Conservation (phyloP, 805 yeast genomes). For the Myxozyma geophila region DNA sequence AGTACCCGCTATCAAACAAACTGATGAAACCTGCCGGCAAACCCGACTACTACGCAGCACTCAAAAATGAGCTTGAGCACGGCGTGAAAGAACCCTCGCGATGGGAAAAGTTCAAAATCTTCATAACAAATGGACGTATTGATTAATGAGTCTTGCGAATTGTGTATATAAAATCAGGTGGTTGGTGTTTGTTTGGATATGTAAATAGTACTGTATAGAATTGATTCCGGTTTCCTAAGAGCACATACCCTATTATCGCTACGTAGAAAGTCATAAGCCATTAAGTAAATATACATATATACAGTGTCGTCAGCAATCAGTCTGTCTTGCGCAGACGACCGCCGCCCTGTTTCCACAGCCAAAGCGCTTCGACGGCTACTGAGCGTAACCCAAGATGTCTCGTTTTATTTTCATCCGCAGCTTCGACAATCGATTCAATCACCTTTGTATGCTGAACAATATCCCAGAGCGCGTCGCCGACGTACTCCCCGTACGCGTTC, state of each 20-base stretch:
- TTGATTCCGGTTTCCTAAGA: not conserved
- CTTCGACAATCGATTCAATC: slow-evolving; percentile 64
- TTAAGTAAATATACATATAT: not conserved
- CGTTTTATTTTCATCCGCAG: slow-evolving; percentile 65
- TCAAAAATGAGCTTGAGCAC: slow-evolving; percentile 26
- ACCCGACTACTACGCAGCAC: slow-evolving; percentile 34
- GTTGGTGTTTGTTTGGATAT: not conserved
- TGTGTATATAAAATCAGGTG: not conserved
- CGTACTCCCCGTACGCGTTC: slow-evolving; percentile 50
- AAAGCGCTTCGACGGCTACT: slow-evolving; percentile 86
- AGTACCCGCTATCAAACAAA: slow-evolving; percentile 37
- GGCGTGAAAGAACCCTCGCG: slow-evolving; percentile 27
- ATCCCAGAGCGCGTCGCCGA: slow-evolving; percentile 70
- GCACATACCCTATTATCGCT: not conserved
- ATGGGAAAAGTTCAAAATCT: slow-evolving; percentile 23
- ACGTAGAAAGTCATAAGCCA: not conserved
- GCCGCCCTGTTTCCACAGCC: slow-evolving; percentile 70
- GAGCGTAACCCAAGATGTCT: slow-evolving; percentile 73
- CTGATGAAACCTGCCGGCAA: slow-evolving; percentile 36
- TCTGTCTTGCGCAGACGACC: slow-evolving; percentile 34
- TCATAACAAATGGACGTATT: slow-evolving; percentile 15
- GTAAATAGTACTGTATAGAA: not conserved
- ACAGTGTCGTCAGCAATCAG: not conserved
- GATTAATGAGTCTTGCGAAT: not conserved
- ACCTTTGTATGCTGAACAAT: slow-evolving; percentile 65